Conservation (phyloP, 371 early-diverging fungal genomes). For the Mucor racemosus region DNA sequence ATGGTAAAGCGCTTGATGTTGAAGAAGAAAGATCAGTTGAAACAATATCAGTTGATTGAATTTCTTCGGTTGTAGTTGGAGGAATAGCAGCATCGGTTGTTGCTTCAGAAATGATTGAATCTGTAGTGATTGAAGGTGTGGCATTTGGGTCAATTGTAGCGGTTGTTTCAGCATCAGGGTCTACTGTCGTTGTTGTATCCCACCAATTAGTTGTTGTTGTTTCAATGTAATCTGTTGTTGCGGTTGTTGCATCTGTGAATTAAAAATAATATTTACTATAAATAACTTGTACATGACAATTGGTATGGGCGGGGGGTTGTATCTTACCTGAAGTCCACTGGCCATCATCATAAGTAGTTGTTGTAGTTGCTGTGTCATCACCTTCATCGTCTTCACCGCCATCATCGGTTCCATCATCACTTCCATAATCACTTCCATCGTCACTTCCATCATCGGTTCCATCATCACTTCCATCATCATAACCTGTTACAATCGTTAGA, state of each 20-base stretch:
- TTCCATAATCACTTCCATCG: slow-evolving; percentile 8
- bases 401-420: not conserved
- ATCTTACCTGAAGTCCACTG: slow-evolving; percentile 20
- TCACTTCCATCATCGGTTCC: slow-evolving; percentile 9
- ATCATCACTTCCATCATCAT: not conserved
- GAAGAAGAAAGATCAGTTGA: not conserved
- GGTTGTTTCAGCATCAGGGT: slow-evolving; percentile 1
- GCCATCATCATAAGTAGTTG: slow-evolving; percentile 7
- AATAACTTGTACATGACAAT: not conserved
- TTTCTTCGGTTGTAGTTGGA: slow-evolving; percentile 2
- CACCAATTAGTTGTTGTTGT: not conserved
- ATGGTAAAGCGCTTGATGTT: not conserved
- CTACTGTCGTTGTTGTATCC: slow-evolving; percentile 14
- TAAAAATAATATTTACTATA: not conserved
- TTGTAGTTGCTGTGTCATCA: slow-evolving; percentile 2
- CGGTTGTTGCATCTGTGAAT: not conserved
- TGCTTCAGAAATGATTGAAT: slow-evolving; percentile 4
- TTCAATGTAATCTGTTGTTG: slow-evolving; percentile 9
- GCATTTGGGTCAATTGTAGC: not conserved
- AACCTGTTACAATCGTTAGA: not conserved
- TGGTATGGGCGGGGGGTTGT: not conserved
- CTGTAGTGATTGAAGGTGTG: not conserved
- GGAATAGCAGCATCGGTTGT: not conserved
- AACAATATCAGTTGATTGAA: not conserved
- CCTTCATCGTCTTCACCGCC: not conserved